Base-by-base conservation (phyloP, 2,329 filamentous ascomycete genomes). In the Aspergillus aculeatus region DNA sequence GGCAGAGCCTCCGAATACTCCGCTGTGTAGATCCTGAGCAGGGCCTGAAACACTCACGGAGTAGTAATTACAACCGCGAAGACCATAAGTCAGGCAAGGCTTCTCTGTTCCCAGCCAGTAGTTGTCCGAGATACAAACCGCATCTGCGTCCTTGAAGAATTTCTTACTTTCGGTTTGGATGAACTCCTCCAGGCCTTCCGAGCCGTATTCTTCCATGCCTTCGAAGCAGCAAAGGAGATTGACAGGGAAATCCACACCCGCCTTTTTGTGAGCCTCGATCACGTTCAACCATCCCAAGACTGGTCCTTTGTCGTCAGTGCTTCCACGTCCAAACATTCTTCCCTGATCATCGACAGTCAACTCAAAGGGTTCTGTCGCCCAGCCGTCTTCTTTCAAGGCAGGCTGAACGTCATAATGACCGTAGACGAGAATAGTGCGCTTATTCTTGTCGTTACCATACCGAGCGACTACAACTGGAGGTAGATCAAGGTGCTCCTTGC, bases 21-120 rank as follows among this genome's bases (percentile, higher is more conserved):
- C 95, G 71, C 91, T 96, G 84, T 99, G 95, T 63, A 99, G 84
- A 76, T 99, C 95, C 67, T 94, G 91, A 47, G 89, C 95, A 11
- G 95, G 95, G 0, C 95, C 95, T 9, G 90, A 92, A 64, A 99
- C 83, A 78, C 95, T 90, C 68, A 99, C 80, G 55, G 89, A 91
- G 83, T 98, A 99, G 85, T 99, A 99, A 82, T 96, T 98, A 87
- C 91, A 96, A 56, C 95, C 95, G 67, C 95, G 90, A 64, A 99
- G 89, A 69, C 95, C 95, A 76, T 99, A 99, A 10, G 95, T 99
- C 72, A 99, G 81, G 78, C 95, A 99, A 12, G 95, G 95, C 84
- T 97, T 97, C 84, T 98, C 92, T 5, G 95, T 98, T 60, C 95
- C 95, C 47, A 99, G 88, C 95, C 95, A 99, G 87, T 99, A 99